A percentile compares a stretch with the other conserved stretches of the same genome.
These are phyloP conservation scores for Chaetomium strumarium DNA, from an alignment of 2,329 filamentous ascomycete species.

Conservation along the genomic window DNA sequence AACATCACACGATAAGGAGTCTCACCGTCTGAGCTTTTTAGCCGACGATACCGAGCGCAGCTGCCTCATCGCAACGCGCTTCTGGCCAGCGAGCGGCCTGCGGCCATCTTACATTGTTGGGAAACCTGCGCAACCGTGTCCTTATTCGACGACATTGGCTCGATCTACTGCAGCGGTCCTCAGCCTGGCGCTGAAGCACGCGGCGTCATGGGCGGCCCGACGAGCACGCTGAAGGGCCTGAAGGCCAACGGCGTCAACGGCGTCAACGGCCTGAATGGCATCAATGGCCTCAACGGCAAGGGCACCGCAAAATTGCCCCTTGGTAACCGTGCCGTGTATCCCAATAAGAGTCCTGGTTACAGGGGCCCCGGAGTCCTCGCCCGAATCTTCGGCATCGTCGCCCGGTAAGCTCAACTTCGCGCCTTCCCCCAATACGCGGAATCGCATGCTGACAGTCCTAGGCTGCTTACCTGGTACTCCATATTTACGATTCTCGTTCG, in stretches of 20 bases:
- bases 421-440: not conserved
- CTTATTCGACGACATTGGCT: slow-evolving; percentile 5
- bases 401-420: slow-evolving; percentile 41
- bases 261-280: not conserved
- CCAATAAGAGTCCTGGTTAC: slow-evolving; percentile 26
- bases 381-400: slow-evolving; percentile 43
- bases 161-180: slow-evolving; percentile 7
- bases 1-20: no score
- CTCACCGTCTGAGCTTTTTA: no score
- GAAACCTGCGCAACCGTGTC: not conserved
- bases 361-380: slow-evolving; percentile 31
- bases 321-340: slow-evolving; percentile 34
- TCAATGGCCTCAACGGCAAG: slow-evolving; percentile 25
- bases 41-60: no score
- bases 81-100: no score
- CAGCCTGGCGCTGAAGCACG: slow-evolving; percentile 24
- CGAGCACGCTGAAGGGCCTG: slow-evolving; percentile 18
- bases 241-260: slow-evolving; percentile 9
- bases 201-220: slow-evolving; percentile 22
- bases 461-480: slow-evolving; percentile 79
- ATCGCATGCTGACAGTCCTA: slow-evolving; percentile 30
- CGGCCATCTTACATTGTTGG: no score
- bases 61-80: no score
- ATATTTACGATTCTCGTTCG: slow-evolving; percentile 75
- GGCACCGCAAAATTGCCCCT: slow-evolving; percentile 27